Evolutionary conservation across 2,329 filamentous ascomycete genomes (phyloP).

Genomic region (Arachnomyces sp.): DNA sequence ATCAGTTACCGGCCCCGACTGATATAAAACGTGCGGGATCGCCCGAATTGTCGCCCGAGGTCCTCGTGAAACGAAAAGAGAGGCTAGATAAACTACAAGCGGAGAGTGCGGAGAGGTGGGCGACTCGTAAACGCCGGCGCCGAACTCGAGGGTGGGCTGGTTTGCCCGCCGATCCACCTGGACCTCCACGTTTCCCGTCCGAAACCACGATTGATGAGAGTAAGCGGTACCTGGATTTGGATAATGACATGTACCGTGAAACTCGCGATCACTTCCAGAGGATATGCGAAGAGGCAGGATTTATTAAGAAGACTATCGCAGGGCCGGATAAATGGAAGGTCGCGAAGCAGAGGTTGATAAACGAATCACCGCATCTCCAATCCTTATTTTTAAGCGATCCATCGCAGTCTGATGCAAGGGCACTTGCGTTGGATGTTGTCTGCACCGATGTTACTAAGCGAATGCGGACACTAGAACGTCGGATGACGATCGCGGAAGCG

Average conservation of each 20-base stretch:
- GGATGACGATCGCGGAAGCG: slow-evolving; percentile 67
- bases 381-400: slow-evolving; percentile 53
- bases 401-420: slow-evolving; percentile 53
- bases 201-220: slow-evolving; percentile 77
- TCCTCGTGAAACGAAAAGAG: slow-evolving; percentile 47
- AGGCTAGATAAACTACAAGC: slow-evolving; percentile 48
- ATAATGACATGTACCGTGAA: slow-evolving; percentile 55
- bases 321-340: slow-evolving; percentile 67
- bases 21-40: slow-evolving; percentile 15
- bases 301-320: slow-evolving; percentile 69
- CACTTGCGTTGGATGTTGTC: slow-evolving; percentile 67
- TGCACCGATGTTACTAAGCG: slow-evolving; percentile 77
- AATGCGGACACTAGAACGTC: slow-evolving; percentile 57
- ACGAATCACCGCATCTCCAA: slow-evolving; percentile 57
- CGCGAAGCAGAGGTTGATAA: slow-evolving; percentile 60
- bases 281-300: slow-evolving; percentile 60
- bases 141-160: slow-evolving; percentile 62
- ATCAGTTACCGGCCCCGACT: background rate
- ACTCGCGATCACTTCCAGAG: slow-evolving; percentile 60
- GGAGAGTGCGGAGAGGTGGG: slow-evolving; percentile 57
- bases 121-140: slow-evolving; percentile 58
- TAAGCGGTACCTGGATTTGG: slow-evolving; percentile 60
- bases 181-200: slow-evolving; percentile 67
- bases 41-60: slow-evolving; percentile 37
- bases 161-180: slow-evolving; percentile 59